Evolutionary conservation across 495 filamentous ascomycete species (phyloP), one percentile per base, ranked within the genome.

Genomic region (Annulohypoxylon moriforme): DNA sequence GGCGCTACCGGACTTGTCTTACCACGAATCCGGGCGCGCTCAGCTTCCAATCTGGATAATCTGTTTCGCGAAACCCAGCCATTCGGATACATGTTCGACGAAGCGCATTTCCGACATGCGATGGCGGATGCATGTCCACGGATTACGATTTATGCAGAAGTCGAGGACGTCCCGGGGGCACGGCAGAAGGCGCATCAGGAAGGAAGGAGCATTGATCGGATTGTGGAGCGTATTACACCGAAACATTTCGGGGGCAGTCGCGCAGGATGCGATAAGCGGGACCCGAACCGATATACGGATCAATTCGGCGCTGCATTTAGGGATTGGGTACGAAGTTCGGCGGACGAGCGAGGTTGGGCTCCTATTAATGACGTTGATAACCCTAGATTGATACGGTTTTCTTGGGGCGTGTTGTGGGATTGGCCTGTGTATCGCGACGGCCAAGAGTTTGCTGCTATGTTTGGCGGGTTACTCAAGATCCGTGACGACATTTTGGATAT

Each of bases 21-120:
- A n/a, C 84, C 84, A 8, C 76, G 74, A 33, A 82, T 85, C 64
- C 66, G 73, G n/a, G 59, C 74, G 0, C 79, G 82, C 29, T 74
- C 77, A 1, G 57, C 60, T 4, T 57, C 64, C 27, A 67, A 83
- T 62, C 77, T 78, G 18, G 68, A 79, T 1, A 67, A 78, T 53
- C 47, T 83, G 7, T 79, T 77, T 68, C 50, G 44, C 34, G 68
- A 50, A 16, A 64, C 81, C 61, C 78, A 67, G 24, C 70, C 63
- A 0, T 81, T 84, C 67, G 71, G 55, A 56, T 83, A 85, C 73
- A 79, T 85, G 75, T 87, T 87, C 69, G 81, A 85, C 53, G 77
- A 78, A 36, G 27, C 55, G 10, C 80, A 82, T 70, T 85, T 87
- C 73, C 77, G 77, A 0, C 27, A 25, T 18, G 76, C 73, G 5